A percentile compares a stretch with the other conserved stretches of the same genome.
Conservation (phyloP, 768 basidiomycete genomes). For the Lentinula aciculospora region DNA sequence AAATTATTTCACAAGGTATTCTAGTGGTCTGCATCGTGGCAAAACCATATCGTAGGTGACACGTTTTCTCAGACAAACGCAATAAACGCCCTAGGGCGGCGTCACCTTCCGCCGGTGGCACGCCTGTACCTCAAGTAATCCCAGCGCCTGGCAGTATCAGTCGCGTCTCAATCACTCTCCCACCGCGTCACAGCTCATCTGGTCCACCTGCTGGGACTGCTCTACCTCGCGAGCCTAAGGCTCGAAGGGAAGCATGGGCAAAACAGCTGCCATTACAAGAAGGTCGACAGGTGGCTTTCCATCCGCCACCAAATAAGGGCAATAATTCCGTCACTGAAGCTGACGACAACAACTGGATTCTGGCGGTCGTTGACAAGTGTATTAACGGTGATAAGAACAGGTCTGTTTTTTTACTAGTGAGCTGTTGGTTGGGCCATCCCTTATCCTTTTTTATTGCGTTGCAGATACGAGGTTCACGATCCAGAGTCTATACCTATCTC, state of each 20-base stretch:
- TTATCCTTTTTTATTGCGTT: background rate
- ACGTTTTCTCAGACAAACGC: slow-evolving; percentile 53
- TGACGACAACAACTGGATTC: slow-evolving; percentile 68
- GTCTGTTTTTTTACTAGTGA: slow-evolving; percentile 24
- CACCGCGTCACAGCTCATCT: slow-evolving; percentile 38
- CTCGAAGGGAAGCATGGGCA: slow-evolving; percentile 54
- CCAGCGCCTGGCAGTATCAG: slow-evolving; percentile 26
- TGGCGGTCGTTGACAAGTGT: slow-evolving; percentile 69
- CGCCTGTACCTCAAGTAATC: slow-evolving; percentile 23
- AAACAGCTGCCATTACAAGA: slow-evolving; percentile 65
- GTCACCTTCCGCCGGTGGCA: slow-evolving; percentile 57
- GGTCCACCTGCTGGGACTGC: slow-evolving; percentile 46
- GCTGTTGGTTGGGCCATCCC: background rate
- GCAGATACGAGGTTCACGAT: slow-evolving; percentile 82
- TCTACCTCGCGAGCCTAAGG: slow-evolving; percentile 62
- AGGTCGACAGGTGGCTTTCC: slow-evolving; percentile 79
- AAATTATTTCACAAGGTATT: slow-evolving; percentile 51
- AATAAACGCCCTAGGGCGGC: slow-evolving; percentile 68
- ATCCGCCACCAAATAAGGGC: slow-evolving; percentile 56
- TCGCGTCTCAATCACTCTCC: slow-evolving; percentile 51
- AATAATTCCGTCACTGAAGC: slow-evolving; percentile 28
- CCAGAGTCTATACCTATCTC: slow-evolving; percentile 70
- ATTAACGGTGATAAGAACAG: slow-evolving; percentile 69
- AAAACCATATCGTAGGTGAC: background rate
- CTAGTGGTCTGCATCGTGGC: background rate